Base-by-base conservation (phyloP, 2,329 filamentous ascomycete genomes). In the Purpureocillium takamizusanense region DNA sequence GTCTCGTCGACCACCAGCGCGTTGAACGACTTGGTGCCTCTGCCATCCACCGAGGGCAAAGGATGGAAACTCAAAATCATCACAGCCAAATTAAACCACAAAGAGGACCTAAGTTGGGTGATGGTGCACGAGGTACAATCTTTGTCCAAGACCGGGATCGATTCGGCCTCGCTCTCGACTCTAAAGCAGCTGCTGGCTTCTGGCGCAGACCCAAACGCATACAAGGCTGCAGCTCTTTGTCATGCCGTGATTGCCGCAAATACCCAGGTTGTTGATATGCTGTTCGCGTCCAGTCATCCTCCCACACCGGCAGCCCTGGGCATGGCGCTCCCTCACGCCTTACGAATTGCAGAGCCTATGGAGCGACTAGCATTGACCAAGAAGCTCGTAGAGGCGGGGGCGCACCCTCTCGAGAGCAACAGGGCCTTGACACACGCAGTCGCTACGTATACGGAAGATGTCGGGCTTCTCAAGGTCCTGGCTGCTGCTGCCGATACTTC, bases 171-270 rank as follows among this genome's bases (percentile, higher is more conserved):
- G 2, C 52, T 72, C 5, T 57, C 65, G 2, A 63, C 69, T 1
- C 41, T 77, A 27, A 62, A 65, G 39, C 54, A 62, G 1, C 60
- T 79, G 0, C 50, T 80, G 2, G 59, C 63, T 2, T 60, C 66
- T 1, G 72, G 73, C 1, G 75, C 74, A 2, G 67, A 77, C 34
- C 59, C 75, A n/a, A 76, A 78, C 44, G 60, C 63, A 1, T 62
- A 67, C 40, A 67, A 74, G 18, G 72, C 66, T 1, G 64, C 67
- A 2, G 65, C 74, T 0, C 52, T 80, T 1, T 69, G 70, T 37
- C 59, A 61, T 38, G 72, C 73, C 4, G 65, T 78, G 3, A 63
- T 63, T 14, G 63, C 62, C 1, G 63, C 65, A 12, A 61, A 69
- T 33, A 52, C 58, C 1, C 59, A 60, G 4, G 52, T 78, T 7